A percentile compares a stretch with the other conserved stretches of the same genome.
Evolutionary conservation across 371 early-diverging fungal genomes (phyloP).

Genomic region (Haplosporangium sp.): DNA sequence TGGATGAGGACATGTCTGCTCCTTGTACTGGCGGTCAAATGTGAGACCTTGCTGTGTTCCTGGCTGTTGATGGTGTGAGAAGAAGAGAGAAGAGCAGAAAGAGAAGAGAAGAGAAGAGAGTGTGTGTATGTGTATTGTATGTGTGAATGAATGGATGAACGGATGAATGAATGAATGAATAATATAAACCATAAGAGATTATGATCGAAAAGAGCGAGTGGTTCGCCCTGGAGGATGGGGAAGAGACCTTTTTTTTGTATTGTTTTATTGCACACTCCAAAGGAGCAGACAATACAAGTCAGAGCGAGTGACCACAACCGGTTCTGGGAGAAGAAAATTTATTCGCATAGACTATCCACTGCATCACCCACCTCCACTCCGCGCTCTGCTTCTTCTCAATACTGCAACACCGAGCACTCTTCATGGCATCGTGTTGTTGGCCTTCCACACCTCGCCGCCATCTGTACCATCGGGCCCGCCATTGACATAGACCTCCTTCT

Average conservation of each 20-base stretch:
- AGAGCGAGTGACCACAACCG: no score
- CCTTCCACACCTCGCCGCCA: conserved; percentile 49
- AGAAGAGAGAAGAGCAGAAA: not conserved
- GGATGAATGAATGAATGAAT: not conserved
- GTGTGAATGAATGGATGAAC: conserved; percentile 1
- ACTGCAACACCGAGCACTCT: no score
- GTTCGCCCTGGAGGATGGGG: no score
- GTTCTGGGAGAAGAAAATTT: no score
- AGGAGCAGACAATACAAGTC: no score
- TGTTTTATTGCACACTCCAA: no score
- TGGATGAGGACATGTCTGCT: conserved; percentile 6
- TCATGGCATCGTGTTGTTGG: conserved; percentile 38
- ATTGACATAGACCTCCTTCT: conserved; percentile 85
- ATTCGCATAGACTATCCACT: no score
- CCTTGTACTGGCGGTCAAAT: not conserved
- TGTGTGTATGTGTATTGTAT: not conserved
- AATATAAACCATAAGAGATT: no score
- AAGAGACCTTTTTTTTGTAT: no score
- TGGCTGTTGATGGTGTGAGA: not conserved
- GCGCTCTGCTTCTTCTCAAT: no score
- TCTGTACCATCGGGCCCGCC: conserved; percentile 67
- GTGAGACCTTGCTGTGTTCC: not conserved
- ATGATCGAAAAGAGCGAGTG: no score
- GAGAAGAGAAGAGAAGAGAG: not conserved
- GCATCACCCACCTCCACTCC: no score